Percentiles rank a stretch among this genome's conserved stretches.
These are phyloP conservation scores for Plasmodium yoelii DNA, from an alignment of 169 alveolate genomes.

Conservation along the genomic window DNA sequence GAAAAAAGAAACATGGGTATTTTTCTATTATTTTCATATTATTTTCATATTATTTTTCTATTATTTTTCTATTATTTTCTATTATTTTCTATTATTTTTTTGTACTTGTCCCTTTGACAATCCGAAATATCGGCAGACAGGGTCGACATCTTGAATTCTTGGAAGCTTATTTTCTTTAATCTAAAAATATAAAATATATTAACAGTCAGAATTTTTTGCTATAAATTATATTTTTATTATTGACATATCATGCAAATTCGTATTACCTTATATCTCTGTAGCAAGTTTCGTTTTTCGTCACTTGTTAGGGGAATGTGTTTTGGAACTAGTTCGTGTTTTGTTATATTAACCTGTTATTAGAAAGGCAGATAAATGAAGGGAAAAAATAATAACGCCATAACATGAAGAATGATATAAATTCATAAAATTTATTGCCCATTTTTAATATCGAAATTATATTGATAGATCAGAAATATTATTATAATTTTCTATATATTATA, in stretches of 20 bases:
- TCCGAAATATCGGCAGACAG: slow-evolving; percentile 97
- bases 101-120: slow-evolving; percentile 93
- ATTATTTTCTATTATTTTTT: slow-evolving; percentile 23
- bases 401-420: background rate
- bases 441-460: background rate
- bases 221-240: background rate
- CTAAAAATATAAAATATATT: slow-evolving; percentile 46
- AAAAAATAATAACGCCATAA: slow-evolving; percentile 1
- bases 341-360: slow-evolving; percentile 92
- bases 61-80: too few species aligned
- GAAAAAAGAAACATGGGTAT: too few species aligned
- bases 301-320: slow-evolving; percentile 94
- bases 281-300: slow-evolving; percentile 94
- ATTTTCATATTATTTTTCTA: too few species aligned
- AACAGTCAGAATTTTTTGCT: too few species aligned
- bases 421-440: background rate
- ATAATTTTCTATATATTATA: background rate
- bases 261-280: slow-evolving; percentile 92
- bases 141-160: slow-evolving; percentile 95
- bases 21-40: too few species aligned
- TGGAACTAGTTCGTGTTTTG: slow-evolving; percentile 98
- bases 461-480: background rate
- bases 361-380: background rate
- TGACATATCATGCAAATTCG: slow-evolving; percentile 5
- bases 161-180: slow-evolving; percentile 97